Base-by-base conservation (phyloP, 129 eudicot species). In the Mikania micrantha region DNA sequence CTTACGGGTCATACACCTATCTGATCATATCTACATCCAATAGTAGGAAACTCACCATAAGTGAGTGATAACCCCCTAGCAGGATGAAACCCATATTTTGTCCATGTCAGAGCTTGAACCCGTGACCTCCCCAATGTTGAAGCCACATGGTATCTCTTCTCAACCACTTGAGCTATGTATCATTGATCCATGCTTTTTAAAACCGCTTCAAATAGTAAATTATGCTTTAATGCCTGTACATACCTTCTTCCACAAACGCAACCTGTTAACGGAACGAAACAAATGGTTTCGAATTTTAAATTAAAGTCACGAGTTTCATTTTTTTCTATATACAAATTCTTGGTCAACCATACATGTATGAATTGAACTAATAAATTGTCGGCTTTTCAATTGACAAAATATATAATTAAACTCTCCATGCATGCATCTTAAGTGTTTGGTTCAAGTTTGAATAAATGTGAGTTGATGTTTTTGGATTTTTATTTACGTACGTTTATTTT, bases 381-480 rank as follows among this genome's bases (percentile, higher is more conserved):
- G 0, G 60, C 31, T 53, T 21, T 57, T 57, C n/a, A n/a, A n/a
- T 5, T 52, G 4, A 29, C 34, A 29, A 29, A 29, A 2, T 29
- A 29, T 29, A 29, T 29, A 29, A 29, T 29, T 2, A 29, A 29
- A 29, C 34, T 2, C 4, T 2, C 2, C 4, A 50, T 76, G 41
- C 80, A 76, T 76, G 65, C 64, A 52, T 20, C 36, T 50, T 12
- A 6, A 56, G 54, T 60, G 35, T 17, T 60, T 48, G n/a, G 75
- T 68, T 76, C 64, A 60, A 38, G 27, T 50, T 76, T 69, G 70
- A 74, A 66, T 31, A 57, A 53, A 9, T 21, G 7, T 29, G 29
- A 47, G 58, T 60, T 76, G 75, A 76, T 60, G 63, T 25, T 75
- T 67, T 56, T 56, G 62, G 62, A 19, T 56, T 56, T 44, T 42